Evolutionary conservation across 306 rosid species (phyloP).

Genomic region (Hippophae tibetana): DNA sequence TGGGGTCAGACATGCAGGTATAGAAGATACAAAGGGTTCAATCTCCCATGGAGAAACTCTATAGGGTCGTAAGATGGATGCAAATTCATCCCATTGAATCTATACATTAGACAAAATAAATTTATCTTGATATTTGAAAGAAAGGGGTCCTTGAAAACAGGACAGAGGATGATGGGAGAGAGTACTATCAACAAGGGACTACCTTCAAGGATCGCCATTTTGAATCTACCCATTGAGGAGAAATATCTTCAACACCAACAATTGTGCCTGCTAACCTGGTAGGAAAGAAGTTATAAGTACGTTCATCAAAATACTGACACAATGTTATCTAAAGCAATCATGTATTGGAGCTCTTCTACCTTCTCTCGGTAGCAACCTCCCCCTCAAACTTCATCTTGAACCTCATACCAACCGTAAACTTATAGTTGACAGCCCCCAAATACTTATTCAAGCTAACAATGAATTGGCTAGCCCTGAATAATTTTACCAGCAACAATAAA

Average conservation of each 20-base stretch:
- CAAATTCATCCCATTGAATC: conserved; percentile 97
- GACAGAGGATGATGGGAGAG: not conserved
- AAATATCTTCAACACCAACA: conserved; percentile 67
- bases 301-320: conserved; percentile 9
- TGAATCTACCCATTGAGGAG: conserved; percentile 66
- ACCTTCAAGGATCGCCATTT: conserved; percentile 88
- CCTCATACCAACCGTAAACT: conserved; percentile 62
- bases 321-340: not conserved
- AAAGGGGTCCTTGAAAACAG: not conserved
- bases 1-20: conserved; percentile 37
- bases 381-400: conserved; percentile 84
- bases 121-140: not conserved
- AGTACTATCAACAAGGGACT: conserved; percentile 11
- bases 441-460: conserved; percentile 60
- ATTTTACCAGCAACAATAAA: conserved; percentile 13
- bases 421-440: conserved; percentile 46
- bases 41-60: conserved; percentile 95
- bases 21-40: conserved; percentile 59
- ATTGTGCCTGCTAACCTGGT: conserved; percentile 85
- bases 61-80: conserved; percentile 69
- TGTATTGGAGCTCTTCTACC: conserved; percentile 31
- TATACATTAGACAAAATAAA: conserved; percentile 23
- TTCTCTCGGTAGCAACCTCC: conserved; percentile 83
- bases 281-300: conserved; percentile 15
- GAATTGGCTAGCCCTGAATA: conserved; percentile 69